These are phyloP conservation scores for Cylindrodendrum hubeiense DNA, from an alignment of 2,329 filamentous ascomycete species.

Conservation along the genomic window DNA sequence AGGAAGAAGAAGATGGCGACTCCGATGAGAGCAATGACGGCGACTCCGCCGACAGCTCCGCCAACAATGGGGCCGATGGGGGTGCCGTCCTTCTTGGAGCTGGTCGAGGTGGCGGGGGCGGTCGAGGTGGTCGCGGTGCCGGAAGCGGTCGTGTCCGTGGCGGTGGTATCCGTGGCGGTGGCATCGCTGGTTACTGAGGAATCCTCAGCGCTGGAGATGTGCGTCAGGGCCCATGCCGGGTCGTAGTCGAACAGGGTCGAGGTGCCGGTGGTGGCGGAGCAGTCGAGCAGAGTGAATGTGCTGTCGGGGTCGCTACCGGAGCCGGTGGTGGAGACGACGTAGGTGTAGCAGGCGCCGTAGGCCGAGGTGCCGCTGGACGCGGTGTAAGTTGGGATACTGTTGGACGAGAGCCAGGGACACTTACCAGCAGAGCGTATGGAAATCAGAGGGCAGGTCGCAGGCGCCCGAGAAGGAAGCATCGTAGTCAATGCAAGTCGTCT, in stretches of 20 bases:
- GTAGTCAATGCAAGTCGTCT: conserved; percentile 50
- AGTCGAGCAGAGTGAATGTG: conserved; percentile 45
- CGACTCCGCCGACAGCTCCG: conserved; percentile 61
- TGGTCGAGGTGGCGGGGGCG: conserved; percentile 27
- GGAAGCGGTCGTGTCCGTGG: conserved; percentile 4
- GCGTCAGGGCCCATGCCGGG: conserved; percentile 39
- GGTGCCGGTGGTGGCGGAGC: conserved; percentile 39
- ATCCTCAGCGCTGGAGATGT: conserved; percentile 19
- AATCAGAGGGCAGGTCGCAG: conserved; percentile 45
- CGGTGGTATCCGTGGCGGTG: neutral
- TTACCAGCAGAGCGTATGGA: conserved; percentile 53
- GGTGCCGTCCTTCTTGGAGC: conserved; percentile 33
- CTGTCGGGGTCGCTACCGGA: neutral
- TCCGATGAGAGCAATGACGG: conserved; percentile 54
- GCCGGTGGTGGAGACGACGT: conserved; percentile 41
- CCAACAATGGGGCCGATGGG: conserved; percentile 60
- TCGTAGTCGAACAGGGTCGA: conserved; percentile 48
- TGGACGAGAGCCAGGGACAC: conserved; percentile 11
- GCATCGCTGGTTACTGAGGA: conserved; percentile 8
- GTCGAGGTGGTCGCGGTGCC: conserved; percentile 17
- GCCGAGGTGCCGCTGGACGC: conserved; percentile 28
- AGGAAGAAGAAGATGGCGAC: conserved; percentile 56
- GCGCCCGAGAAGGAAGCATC: conserved; percentile 35
- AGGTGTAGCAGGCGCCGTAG: conserved; percentile 46
- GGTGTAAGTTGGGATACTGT: conserved; percentile 15